A percentile compares a stretch with the other conserved stretches of the same genome.
Conservation (phyloP, 805 yeast genomes). For the Wickerhamiella siamensis region DNA sequence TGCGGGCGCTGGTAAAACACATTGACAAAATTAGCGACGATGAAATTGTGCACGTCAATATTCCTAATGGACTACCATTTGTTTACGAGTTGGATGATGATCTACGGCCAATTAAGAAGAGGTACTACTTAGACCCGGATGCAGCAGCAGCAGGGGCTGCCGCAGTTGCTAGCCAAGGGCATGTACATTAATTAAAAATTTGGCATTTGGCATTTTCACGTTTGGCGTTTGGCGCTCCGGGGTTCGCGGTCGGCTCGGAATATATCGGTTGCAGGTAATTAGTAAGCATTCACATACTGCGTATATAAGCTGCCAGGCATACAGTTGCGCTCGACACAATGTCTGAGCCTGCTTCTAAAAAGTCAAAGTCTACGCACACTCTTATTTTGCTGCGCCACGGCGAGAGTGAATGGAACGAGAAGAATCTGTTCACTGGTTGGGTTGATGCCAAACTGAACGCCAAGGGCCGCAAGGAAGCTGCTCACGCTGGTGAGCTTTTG, state of each 20-base stretch:
- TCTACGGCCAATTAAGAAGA: conserved; percentile 68
- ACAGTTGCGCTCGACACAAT: neutral
- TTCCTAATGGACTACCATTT: conserved; percentile 96
- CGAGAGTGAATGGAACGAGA: conserved; percentile 97
- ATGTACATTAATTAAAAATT: too few species aligned
- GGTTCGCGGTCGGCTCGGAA: too few species aligned
- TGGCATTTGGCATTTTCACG: too few species aligned
- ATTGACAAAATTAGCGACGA: conserved; percentile 82
- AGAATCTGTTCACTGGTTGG: conserved; percentile 98
- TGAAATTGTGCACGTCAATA: conserved; percentile 84
- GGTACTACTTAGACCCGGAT: neutral
- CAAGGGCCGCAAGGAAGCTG: conserved; percentile 80
- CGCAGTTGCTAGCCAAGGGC: neutral
- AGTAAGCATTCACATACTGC: too few species aligned
- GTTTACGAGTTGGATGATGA: conserved; percentile 81
- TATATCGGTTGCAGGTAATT: too few species aligned
- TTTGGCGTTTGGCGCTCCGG: too few species aligned
- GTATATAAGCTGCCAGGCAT: too few species aligned
- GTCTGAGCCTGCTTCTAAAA: conserved; percentile 1
- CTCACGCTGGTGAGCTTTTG: conserved; percentile 82
- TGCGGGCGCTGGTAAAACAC: conserved; percentile 89
- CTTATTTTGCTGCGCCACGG: conserved; percentile 96
- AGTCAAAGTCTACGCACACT: conserved; percentile 28
- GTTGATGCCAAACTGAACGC: conserved; percentile 82
- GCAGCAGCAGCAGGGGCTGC: neutral